phyloP scores from a whole-genome alignment of 768 basidiomycete species.

The Lyophyllum decastes region DNA sequence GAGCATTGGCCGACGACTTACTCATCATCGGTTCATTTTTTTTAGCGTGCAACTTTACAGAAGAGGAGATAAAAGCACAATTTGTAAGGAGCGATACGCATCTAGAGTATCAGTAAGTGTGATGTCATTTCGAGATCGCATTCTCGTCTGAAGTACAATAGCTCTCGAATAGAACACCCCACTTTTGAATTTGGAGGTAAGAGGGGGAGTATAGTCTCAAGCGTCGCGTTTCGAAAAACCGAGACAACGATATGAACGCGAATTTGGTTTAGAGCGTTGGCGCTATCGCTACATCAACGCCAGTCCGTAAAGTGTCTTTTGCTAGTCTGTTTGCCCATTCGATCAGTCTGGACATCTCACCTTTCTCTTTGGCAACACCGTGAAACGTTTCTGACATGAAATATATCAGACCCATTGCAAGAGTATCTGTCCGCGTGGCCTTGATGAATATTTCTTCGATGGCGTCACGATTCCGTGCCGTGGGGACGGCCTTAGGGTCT shows the following conservation, averaged over 20 bases:
- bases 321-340: slow-evolving; percentile 71
- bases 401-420: slow-evolving; percentile 77
- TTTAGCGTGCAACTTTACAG: slow-evolving; percentile 83
- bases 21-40: neutral
- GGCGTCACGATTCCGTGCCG: slow-evolving; percentile 53
- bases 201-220: slow-evolving; percentile 69
- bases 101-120: slow-evolving; percentile 65
- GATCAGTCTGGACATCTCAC: slow-evolving; percentile 42
- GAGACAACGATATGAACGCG: neutral
- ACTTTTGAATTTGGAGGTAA: slow-evolving; percentile 78
- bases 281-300: slow-evolving; percentile 58
- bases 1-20: neutral
- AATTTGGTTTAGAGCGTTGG: slow-evolving; percentile 26
- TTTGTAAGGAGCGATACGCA: slow-evolving; percentile 51
- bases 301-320: slow-evolving; percentile 66
- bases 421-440: slow-evolving; percentile 58
- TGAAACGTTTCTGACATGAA: slow-evolving; percentile 55
- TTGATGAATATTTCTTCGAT: slow-evolving; percentile 84
- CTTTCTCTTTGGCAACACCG: slow-evolving; percentile 29
- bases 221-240: slow-evolving; percentile 63
- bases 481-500: slow-evolving; percentile 34
- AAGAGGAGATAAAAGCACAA: slow-evolving; percentile 62
- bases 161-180: slow-evolving; percentile 74
- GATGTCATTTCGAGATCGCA: neutral
- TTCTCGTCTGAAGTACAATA: slow-evolving; percentile 24